These are phyloP conservation scores for Trichoderma sp. DNA, from an alignment of 2,329 filamentous ascomycete species.

Conservation along the genomic window DNA sequence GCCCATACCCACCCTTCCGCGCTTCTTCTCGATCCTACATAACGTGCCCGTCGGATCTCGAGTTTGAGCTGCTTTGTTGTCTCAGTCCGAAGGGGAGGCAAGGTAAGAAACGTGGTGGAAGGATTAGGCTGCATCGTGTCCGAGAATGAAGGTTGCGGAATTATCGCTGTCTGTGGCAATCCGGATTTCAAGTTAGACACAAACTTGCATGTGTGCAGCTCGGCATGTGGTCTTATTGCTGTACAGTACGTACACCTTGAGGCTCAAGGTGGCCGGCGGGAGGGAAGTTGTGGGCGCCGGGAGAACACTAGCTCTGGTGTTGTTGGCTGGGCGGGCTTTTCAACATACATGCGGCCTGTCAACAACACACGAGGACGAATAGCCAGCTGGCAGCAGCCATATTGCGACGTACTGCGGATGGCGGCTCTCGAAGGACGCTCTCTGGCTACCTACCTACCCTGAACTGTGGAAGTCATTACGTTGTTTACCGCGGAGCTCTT, in stretches of 20 bases:
- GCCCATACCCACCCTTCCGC: slow-evolving; percentile 4
- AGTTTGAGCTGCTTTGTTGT: slow-evolving; percentile 1
- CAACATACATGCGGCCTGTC: not conserved
- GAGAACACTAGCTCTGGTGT: not conserved
- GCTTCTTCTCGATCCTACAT: slow-evolving; percentile 17
- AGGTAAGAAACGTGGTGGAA: slow-evolving; percentile 15
- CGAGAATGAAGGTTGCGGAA: not conserved
- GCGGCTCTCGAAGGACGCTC: not conserved
- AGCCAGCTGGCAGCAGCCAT: not conserved
- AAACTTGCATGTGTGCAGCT: not conserved
- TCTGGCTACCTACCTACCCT: not conserved
- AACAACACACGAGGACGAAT: not conserved
- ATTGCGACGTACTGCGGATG: not conserved
- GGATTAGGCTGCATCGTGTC: not conserved
- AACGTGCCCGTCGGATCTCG: slow-evolving; percentile 20
- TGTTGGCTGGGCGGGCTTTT: not conserved
- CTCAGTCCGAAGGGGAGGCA: slow-evolving; percentile 5
- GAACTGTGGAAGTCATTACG: not conserved
- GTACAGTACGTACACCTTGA: not conserved
- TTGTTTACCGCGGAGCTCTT: not conserved
- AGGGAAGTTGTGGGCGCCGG: not conserved
- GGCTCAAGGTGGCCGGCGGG: no score
- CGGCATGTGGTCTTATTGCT: not conserved
- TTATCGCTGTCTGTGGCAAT: not conserved
- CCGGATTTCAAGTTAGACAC: not conserved